Conservation (phyloP, 345 rosid species). For the Eutrema heterophyllum region DNA sequence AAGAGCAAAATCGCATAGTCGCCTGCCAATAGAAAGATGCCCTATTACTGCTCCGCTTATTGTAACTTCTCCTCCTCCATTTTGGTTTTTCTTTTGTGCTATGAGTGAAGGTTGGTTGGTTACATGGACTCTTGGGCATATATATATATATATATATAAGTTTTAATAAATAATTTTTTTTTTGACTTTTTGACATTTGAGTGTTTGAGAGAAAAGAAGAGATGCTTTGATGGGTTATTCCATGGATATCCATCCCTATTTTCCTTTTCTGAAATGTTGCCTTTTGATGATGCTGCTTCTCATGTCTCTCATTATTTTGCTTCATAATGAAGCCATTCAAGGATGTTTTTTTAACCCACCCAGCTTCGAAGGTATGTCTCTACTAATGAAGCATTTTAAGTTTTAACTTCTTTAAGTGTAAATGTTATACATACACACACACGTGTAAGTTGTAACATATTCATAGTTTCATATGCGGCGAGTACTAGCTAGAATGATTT, state of each 20-base stretch:
- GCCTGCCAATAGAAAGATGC: constrained; percentile 36
- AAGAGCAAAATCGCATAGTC: constrained; percentile 2
- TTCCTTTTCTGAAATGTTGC: not conserved
- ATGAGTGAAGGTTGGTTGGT: constrained; percentile 3
- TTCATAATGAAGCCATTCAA: constrained; percentile 19
- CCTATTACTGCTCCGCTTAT: constrained; percentile 32
- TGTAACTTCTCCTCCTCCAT: not conserved
- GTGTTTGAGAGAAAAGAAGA: not conserved
- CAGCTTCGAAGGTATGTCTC: constrained; percentile 3
- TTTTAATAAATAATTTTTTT: too few relatives aligned
- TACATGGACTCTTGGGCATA: constrained; percentile 8
- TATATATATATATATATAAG: not conserved
- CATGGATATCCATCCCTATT: constrained; percentile 28
- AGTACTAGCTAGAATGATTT: not conserved
- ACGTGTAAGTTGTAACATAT: not conserved
- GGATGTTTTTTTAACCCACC: not conserved
- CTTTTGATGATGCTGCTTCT: constrained; percentile 27
- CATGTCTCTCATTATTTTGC: constrained; percentile 13
- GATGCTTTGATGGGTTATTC: constrained; percentile 33
- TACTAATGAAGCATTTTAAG: not conserved
- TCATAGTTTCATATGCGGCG: constrained; percentile 4
- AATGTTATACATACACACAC: not conserved
- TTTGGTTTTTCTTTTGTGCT: not conserved
- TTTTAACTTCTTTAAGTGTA: not conserved
- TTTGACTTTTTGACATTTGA: constrained; percentile 24